Conservation (phyloP, 768 basidiomycete genomes). For the Clavaria fumosa region DNA sequence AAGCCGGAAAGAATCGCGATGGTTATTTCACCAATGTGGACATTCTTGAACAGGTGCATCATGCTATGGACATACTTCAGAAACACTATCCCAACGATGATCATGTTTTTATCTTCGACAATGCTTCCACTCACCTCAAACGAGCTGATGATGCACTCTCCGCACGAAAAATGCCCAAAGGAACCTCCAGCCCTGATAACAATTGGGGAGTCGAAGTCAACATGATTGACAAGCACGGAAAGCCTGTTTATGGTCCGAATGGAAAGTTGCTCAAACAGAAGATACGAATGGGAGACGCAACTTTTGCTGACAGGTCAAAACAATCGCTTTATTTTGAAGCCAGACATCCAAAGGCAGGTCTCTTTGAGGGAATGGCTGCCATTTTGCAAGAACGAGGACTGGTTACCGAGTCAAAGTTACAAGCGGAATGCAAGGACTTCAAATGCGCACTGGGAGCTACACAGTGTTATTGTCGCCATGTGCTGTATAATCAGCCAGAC, state of each 20-base stretch:
- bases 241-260: conserved; percentile 11
- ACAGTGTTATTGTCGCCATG: neutral
- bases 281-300: conserved; percentile 1
- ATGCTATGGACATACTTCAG: conserved; percentile 15
- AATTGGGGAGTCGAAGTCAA: conserved; percentile 6
- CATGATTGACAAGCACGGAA: conserved; percentile 9
- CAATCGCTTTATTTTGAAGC: conserved; percentile 7
- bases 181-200: conserved; percentile 1
- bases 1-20: conserved; percentile 14
- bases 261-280: conserved; percentile 11
- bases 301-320: neutral
- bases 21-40: conserved; percentile 15
- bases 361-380: conserved; percentile 7
- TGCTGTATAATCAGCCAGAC: neutral
- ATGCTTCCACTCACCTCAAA: conserved; percentile 18
- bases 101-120: conserved; percentile 17
- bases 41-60: conserved; percentile 12
- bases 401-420: neutral
- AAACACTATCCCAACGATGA: conserved; percentile 12
- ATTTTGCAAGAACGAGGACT: conserved; percentile 5
- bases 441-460: neutral
- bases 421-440: neutral
- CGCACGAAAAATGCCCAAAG: conserved; percentile 16
- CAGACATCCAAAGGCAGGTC: neutral
- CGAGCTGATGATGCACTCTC: conserved; percentile 14